Conservation (phyloP, 805 yeast genomes). For the Groenewaldozyma salmanticensis region DNA sequence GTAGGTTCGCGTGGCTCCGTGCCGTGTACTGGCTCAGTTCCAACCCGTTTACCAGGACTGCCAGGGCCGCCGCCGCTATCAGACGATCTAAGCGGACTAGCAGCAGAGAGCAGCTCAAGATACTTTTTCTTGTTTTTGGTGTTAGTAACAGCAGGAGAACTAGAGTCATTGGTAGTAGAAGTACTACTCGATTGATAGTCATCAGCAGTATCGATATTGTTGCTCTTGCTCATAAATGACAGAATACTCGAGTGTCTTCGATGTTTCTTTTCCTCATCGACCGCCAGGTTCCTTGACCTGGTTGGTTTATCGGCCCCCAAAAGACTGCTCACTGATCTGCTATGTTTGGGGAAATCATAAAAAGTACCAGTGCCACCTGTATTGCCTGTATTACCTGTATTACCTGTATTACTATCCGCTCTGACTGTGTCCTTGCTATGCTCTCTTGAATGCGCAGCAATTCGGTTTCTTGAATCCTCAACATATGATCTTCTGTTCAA, state of each 20-base stretch:
- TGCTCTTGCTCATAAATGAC: constrained; percentile 9
- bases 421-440: constrained; percentile 10
- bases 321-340: constrained; percentile 13
- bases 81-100: no score
- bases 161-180: neutral
- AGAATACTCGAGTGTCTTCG: constrained; percentile 18
- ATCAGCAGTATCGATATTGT: neutral
- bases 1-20: neutral
- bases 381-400: neutral
- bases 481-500: constrained; percentile 6
- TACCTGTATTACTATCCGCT: neutral
- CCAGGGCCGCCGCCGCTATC: no score
- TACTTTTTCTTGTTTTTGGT: neutral
- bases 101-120: constrained; percentile 1
- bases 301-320: neutral
- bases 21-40: constrained; percentile 5
- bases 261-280: constrained; percentile 7
- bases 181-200: neutral
- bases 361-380: neutral
- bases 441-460: constrained; percentile 5
- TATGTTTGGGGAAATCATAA: constrained; percentile 8
- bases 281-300: neutral
- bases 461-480: constrained; percentile 4
- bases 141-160: neutral
- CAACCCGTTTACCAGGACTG: constrained; percentile 4